Evolutionary conservation across 2,329 filamentous ascomycete species (phyloP), one percentile per base, ranked within the genome.

Genomic region (Allantophomopsis cytisporea): DNA sequence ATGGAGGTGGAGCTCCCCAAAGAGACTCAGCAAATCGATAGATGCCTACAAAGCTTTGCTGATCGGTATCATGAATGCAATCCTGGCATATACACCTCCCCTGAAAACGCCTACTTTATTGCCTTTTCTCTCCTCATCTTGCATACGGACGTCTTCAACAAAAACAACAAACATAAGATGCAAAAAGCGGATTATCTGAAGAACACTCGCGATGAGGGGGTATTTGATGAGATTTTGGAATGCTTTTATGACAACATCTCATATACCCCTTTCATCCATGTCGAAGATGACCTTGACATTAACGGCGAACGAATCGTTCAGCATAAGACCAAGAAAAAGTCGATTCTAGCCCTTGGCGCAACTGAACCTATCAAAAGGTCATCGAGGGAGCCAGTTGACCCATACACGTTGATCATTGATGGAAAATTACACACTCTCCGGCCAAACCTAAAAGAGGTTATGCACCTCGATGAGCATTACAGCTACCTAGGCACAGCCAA

Each of bases 131-230:
- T 98, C 41, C 73, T 98, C 43, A 95, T 98, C 49, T 68, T 98
- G 28, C 91, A 98, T 52, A 96, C 91, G 0, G 91, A 98, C 55
- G 85, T 94, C n/a, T 96, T 96, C 74, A 98, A 98, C 68, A 94
- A 94, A 62, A 98, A 96, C 65, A 96, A 96, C 64, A 96, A 96
- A 63, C 76, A 91, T 59, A 98, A 98, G 61, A 98, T 98, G 91
- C 87, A 94, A 54, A 93, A 94, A 55, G 64, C 73, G 1, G 91
- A 96, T 54, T 98, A 98, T 60, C 71, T 96, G 50, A 95, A 93
- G 60, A 96, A 96, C 56, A 93, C 88, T 0, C 79, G 78, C 16
- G 87, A 84, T 3, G 88, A 96, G 56, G 86, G 86, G 12, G 83
- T 96, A n/a, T 84, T 83, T 39, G 84, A 93, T 48, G 89, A 96